Evolutionary conservation across 257 asterid species (phyloP), one percentile per base, ranked within the genome.

Genomic region (Handroanthus guayacan): DNA sequence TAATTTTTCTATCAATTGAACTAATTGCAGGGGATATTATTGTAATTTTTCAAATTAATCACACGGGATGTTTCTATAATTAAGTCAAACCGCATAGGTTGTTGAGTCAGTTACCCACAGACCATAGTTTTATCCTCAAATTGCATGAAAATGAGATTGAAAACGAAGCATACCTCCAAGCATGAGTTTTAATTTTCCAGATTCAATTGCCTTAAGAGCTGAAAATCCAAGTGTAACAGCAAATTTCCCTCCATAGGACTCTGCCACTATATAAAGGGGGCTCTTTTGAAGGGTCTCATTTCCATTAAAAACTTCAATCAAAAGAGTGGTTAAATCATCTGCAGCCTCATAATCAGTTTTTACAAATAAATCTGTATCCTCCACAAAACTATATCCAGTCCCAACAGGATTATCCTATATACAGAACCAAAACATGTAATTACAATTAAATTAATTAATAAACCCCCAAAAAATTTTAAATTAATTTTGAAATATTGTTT

Each of bases 371-470:
- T 62, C 80, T 2, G 78, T 58, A 67, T 91, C 90, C 77, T 93
- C 96, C 77, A 89, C 98, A 76, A 80, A 91, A 84, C 98, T 93
- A 78, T 85, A 93, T 62, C 98, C 98, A 1, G 96, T 87, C 60
- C 98, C 98, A 57, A 93, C 98, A 58, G 98, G 98, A 86, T 89
- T 88, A 77, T 93, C 97, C 98, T 93, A 79, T 48, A 67, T 5
- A 14, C 3, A 12, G 20, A 66, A 37, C 41, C 41, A 55, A 31
- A 12, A 7, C n/a, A 51, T 3, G 6, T n/a, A 10, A 34, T 17
- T 16, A 74, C 16, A 38, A 47, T 36, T 12, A 14, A n/a, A 54
- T 25, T 14, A 63, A 63, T 0, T 7, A 62, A 62, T 12, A 5
- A 62, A 13, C 20, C 20, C 1, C 52, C 0, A 37, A 18, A 18